Evolutionary conservation across 2,329 filamentous ascomycete genomes (phyloP).

Genomic region (Coniochaeta prunicola): DNA sequence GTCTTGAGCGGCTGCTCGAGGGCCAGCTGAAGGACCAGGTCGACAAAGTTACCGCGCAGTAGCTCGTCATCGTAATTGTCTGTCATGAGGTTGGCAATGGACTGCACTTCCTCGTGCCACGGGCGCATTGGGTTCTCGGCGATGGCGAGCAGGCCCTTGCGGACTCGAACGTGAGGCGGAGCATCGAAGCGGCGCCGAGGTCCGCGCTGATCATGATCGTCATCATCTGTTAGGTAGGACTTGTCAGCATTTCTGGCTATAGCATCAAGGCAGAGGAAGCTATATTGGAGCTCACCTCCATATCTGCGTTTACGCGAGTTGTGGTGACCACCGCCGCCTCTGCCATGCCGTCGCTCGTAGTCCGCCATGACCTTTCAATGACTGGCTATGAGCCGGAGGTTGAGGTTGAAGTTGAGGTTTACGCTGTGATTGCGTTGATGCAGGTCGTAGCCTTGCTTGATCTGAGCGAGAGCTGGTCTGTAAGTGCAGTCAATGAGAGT

Average conservation of each 20-base stretch:
- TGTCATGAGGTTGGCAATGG: slow-evolving; percentile 67
- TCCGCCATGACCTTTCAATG: slow-evolving; percentile 40
- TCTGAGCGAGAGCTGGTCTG: not conserved
- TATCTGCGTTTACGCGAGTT: slow-evolving; percentile 70
- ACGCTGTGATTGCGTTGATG: not conserved
- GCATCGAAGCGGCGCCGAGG: slow-evolving; percentile 67
- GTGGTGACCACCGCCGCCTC: slow-evolving; percentile 30
- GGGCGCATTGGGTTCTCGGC: slow-evolving; percentile 74
- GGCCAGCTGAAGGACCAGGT: slow-evolving; percentile 67
- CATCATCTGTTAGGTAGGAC: slow-evolving; percentile 41
- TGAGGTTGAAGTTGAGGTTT: not conserved
- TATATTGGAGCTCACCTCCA: slow-evolving; percentile 51
- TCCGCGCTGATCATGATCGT: slow-evolving; percentile 67
- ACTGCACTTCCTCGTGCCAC: slow-evolving; percentile 70
- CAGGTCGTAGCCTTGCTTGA: not conserved
- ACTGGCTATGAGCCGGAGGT: not conserved
- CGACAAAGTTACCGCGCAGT: slow-evolving; percentile 64
- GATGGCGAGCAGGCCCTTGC: slow-evolving; percentile 71
- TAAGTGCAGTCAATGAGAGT: not conserved
- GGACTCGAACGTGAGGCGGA: slow-evolving; percentile 62
- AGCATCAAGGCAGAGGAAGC: not conserved
- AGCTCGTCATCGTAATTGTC: slow-evolving; percentile 85
- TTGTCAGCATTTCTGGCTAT: not conserved
- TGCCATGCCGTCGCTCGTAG: slow-evolving; percentile 38
- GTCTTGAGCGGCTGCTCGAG: slow-evolving; percentile 95